phyloP scores from a whole-genome alignment of 495 filamentous ascomycete genomes.

The Hyphodiscus hymeniophilus region DNA sequence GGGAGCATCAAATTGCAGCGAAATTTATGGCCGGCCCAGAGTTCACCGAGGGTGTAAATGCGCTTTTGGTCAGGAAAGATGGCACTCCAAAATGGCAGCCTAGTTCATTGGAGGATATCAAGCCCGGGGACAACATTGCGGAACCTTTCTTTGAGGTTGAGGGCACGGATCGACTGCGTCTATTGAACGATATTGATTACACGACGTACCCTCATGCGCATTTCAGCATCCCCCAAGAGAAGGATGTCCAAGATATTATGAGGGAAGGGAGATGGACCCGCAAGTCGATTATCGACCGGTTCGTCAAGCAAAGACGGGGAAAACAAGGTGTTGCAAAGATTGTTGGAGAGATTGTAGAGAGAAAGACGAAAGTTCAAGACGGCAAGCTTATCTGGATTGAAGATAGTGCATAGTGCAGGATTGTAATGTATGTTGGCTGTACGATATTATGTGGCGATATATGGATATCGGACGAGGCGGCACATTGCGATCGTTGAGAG shows the following conservation, averaged over 20 bases:
- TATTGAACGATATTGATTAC: conserved; percentile 46
- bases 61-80: conserved; percentile 59
- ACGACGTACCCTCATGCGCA: conserved; percentile 56
- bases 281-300: conserved; percentile 37
- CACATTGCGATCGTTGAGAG: conserved; percentile 4
- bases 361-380: conserved; percentile 34
- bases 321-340: conserved; percentile 51
- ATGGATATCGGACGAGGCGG: neutral
- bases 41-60: conserved; percentile 78
- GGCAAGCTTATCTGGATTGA: conserved; percentile 32
- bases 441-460: conserved; percentile 1
- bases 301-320: conserved; percentile 34
- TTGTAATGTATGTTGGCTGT: neutral
- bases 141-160: conserved; percentile 50
- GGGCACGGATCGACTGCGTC: conserved; percentile 37
- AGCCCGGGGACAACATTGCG: conserved; percentile 37
- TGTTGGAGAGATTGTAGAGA: conserved; percentile 46
- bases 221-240: conserved; percentile 65
- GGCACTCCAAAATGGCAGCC: conserved; percentile 56
- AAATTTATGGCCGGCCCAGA: conserved; percentile 83
- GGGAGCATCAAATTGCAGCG: conserved; percentile 69
- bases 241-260: conserved; percentile 53
- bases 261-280: conserved; percentile 25
- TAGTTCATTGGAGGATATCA: conserved; percentile 53
- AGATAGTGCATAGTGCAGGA: neutral